A percentile compares a stretch with the other conserved stretches of the same genome.
Evolutionary conservation across 2,329 filamentous ascomycete species (phyloP).

Genomic region (Fragosphaeria purpurea): DNA sequence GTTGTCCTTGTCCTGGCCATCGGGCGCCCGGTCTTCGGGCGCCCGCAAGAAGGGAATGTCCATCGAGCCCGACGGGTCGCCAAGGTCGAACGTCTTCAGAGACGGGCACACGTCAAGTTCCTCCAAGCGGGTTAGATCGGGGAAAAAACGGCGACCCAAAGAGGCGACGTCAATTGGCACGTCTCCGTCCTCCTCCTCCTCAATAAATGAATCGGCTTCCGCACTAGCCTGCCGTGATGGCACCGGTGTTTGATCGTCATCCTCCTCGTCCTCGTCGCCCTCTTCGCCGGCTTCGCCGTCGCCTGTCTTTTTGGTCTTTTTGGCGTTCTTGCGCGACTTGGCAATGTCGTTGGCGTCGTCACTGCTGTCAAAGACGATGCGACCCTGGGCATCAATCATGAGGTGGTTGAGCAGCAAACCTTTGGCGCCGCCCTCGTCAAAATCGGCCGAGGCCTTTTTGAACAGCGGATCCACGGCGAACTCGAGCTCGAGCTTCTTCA

Average conservation of each 20-base stretch:
- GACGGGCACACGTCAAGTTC: conserved; percentile 90
- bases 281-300: conserved; percentile 27
- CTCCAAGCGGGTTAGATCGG: conserved; percentile 65
- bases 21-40: conserved; percentile 72
- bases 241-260: conserved; percentile 33
- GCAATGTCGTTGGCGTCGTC: conserved; percentile 61
- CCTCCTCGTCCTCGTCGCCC: conserved; percentile 24
- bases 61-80: conserved; percentile 71
- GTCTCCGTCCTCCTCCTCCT: conserved; percentile 23
- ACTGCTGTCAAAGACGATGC: conserved; percentile 97
- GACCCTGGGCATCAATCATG: conserved; percentile 83
- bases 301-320: conserved; percentile 21
- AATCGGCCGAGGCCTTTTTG: conserved; percentile 97
- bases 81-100: conserved; percentile 85
- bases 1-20: conserved; percentile 44
- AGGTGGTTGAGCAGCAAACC: conserved; percentile 90
- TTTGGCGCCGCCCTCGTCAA: conserved; percentile 95
- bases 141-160: conserved; percentile 75
- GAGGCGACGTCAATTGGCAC: conserved; percentile 68
- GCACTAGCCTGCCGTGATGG: conserved; percentile 21
- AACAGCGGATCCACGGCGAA: conserved; percentile 97
- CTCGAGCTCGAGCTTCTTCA: conserved; percentile 97
- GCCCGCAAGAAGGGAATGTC: conserved; percentile 90
- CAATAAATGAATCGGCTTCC: conserved; percentile 4
- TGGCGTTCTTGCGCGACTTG: conserved; percentile 21